Percentiles rank a stretch among this genome's conserved stretches.
These are phyloP conservation scores for Chytriomyces sp. DNA, from an alignment of 192 early-diverging fungal genomes.

Conservation along the genomic window DNA sequence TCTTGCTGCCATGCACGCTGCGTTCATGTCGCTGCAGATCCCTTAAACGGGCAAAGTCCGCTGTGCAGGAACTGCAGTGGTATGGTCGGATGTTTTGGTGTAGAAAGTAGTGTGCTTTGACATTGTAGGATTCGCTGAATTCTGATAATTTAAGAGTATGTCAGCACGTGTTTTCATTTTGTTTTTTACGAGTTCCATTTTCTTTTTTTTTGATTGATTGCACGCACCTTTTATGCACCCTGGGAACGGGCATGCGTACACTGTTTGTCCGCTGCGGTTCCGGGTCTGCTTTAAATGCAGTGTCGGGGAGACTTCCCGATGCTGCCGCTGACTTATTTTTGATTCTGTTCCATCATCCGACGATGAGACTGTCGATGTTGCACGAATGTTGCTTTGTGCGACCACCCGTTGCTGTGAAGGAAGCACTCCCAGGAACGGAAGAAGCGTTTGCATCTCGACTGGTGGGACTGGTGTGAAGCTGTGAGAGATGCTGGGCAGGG, in stretches of 20 bases:
- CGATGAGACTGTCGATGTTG: background rate
- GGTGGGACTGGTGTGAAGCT: no score
- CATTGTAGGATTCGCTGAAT: conserved; percentile 10
- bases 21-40: background rate
- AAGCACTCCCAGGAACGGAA: no score
- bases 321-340: background rate
- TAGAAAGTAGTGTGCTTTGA: conserved; percentile 9
- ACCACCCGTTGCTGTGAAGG: no score
- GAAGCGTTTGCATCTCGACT: no score
- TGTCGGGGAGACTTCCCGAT: background rate
- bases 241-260: conserved; percentile 1
- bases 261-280: background rate
- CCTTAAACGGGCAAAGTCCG: background rate
- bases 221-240: conserved; percentile 1
- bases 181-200: no score
- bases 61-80: background rate
- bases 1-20: background rate
- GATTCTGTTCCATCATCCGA: background rate
- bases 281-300: background rate
- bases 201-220: no score
- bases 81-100: conserved; percentile 8
- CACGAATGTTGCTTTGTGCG: background rate
- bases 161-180: no score
- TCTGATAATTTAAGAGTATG: no score
- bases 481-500: no score